Evolutionary conservation across 2,329 filamentous ascomycete genomes (phyloP).

Genomic region (Sporothrix inflata): DNA sequence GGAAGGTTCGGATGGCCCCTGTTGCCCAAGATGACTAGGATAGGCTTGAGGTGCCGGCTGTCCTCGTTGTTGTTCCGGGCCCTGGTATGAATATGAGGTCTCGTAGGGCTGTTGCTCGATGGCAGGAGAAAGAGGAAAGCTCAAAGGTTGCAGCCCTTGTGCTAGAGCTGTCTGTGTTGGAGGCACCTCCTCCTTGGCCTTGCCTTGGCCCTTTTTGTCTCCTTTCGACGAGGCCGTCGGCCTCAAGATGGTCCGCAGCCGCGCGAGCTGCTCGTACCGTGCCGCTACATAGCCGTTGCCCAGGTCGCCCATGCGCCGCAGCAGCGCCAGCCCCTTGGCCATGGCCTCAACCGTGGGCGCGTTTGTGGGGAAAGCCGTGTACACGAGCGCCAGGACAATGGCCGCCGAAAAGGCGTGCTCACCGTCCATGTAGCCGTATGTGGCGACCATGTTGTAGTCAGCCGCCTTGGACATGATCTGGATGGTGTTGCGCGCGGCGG

Average conservation of each 20-base stretch:
- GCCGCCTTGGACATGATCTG: conserved; percentile 54
- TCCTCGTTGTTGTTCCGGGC: too few relatives aligned
- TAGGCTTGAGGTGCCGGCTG: too few relatives aligned
- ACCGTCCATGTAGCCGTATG: conserved; percentile 61
- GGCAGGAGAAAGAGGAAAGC: too few relatives aligned
- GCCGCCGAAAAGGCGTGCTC: conserved; percentile 60
- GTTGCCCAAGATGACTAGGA: too few relatives aligned
- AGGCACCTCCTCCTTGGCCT: too few relatives aligned
- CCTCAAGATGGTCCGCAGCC: conserved; percentile 30
- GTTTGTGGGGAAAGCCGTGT: conserved; percentile 54
- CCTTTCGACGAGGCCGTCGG: not conserved
- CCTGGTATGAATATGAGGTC: too few relatives aligned
- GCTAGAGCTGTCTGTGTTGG: too few relatives aligned
- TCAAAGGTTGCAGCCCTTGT: too few relatives aligned
- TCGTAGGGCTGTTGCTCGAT: too few relatives aligned
- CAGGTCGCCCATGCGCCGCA: conserved; percentile 55
- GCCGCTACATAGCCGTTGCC: conserved; percentile 55
- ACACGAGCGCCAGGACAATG: conserved; percentile 58
- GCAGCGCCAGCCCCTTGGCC: conserved; percentile 51
- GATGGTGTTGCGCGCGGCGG: conserved; percentile 53
- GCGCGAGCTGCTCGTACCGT: conserved; percentile 40
- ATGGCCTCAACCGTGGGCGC: conserved; percentile 46
- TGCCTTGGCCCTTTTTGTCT: not conserved
- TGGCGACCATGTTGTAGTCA: conserved; percentile 56
- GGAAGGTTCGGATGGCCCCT: too few relatives aligned